These are phyloP conservation scores for Vitis rotundifolia DNA, from an alignment of 164 flowering plant species.

Conservation along the genomic window DNA sequence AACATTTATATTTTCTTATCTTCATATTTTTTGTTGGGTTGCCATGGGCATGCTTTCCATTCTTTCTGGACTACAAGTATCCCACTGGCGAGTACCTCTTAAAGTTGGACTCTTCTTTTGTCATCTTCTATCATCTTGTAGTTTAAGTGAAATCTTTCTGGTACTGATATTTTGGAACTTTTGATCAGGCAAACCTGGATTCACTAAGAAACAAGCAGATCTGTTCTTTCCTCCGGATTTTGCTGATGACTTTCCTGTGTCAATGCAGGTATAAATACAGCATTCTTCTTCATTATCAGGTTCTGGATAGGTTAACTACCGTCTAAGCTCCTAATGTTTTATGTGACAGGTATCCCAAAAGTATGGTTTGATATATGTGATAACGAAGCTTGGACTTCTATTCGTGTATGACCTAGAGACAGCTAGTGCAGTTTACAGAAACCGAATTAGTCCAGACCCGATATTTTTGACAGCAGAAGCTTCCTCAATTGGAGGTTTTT, in stretches of 20 bases:
- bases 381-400: slow-evolving; percentile 95
- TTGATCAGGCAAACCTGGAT: slow-evolving; percentile 81
- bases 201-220: slow-evolving; percentile 96
- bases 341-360: slow-evolving; percentile 83
- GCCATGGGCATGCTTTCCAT: background rate
- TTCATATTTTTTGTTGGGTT: background rate
- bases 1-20: background rate
- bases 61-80: background rate
- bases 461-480: slow-evolving; percentile 97
- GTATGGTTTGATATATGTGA: slow-evolving; percentile 86
- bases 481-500: slow-evolving; percentile 88
- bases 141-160: background rate
- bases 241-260: slow-evolving; percentile 97
- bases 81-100: background rate
- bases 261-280: slow-evolving; percentile 81
- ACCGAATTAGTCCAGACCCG: slow-evolving; percentile 98
- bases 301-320: no score
- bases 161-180: slow-evolving; percentile 4
- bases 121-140: background rate
- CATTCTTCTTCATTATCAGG: no score
- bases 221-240: slow-evolving; percentile 99
- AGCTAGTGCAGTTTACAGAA: slow-evolving; percentile 93
- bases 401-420: slow-evolving; percentile 99
- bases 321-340: no score
- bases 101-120: background rate